Evolutionary conservation across 495 filamentous ascomycete species (phyloP), one percentile per base, ranked within the genome.

Genomic region (Xylaria intraflava): DNA sequence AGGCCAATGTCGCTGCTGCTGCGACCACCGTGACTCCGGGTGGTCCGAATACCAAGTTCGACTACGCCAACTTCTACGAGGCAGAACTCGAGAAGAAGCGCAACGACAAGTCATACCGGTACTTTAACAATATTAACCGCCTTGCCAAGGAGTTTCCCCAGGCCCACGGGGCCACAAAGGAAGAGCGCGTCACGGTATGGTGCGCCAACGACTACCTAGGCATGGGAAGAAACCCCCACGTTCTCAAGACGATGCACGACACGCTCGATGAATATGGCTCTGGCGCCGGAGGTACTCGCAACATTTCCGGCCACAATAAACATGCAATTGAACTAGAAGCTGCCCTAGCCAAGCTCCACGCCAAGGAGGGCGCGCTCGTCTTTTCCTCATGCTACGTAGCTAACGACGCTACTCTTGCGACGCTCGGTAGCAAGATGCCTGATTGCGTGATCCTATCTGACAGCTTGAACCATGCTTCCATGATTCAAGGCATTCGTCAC

Each of bases 41-140:
- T 35, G 53, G 47, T 40, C 62, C 65, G 35, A 60, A 61, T 47
- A 68, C 69, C 44, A 88, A 82, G 55, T 97, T 95, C 69, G 77
- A 96, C 70, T 98, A 98, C 60, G 81, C 95, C 60, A 84, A 66
- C 44, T 98, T 97, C 76, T 98, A 97, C 72, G 67, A 84, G 31
- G 70, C 69, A 36, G 92, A 98, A 67, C 72, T 98, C 53, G 89
- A 94, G 60, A 97, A 96, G 83, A 98, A 98, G 73, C 94, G 95
- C 81, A 90, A 95, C 77, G 94, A 98, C 78, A 96, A 95, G 75
- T 95, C 89, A 33, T 98, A 98, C 76, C 89, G 93, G 61, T 97
- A 98, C 77, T 98, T 98, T 82, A 98, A 98, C 78, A 98, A 98
- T 77, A 98, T 98, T 83, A 98, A 98, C 67, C 89, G 93, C 20